Percentiles rank a stretch among this genome's conserved stretches.
phyloP scores from a whole-genome alignment of 108 stramenopile species.

The Nitzschia palea region DNA sequence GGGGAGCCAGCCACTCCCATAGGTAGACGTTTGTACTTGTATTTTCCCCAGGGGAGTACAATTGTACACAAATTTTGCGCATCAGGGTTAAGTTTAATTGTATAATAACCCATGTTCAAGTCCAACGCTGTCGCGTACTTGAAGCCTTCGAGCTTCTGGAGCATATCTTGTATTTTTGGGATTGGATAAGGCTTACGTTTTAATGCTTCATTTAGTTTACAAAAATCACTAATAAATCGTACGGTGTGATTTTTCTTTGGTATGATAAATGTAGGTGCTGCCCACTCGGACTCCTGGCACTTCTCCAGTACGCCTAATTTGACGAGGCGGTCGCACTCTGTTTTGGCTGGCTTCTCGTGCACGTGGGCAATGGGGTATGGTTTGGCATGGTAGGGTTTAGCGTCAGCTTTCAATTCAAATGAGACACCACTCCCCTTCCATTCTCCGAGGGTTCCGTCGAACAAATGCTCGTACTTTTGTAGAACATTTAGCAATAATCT shows the following conservation, averaged over 20 bases:
- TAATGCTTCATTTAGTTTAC: not conserved
- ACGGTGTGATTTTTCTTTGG: constrained; percentile 33
- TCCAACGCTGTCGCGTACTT: not conserved
- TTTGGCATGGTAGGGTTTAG: constrained; percentile 31
- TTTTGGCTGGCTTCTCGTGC: not conserved
- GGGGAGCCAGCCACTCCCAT: constrained; percentile 40
- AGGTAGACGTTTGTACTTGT: not conserved
- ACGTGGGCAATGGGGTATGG: constrained; percentile 26
- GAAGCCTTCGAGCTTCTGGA: not conserved
- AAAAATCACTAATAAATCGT: constrained; percentile 19
- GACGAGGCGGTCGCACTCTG: not conserved
- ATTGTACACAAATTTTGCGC: too few relatives aligned
- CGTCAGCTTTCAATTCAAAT: constrained; percentile 33
- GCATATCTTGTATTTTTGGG: constrained; percentile 4
- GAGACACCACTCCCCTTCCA: too few relatives aligned
- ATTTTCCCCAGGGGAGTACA: too few relatives aligned
- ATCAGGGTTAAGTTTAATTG: too few relatives aligned
- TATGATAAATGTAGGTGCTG: constrained; percentile 28
- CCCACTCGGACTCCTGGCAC: not conserved
- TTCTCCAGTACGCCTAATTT: not conserved
- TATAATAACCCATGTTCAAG: not conserved
- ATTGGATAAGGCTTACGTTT: not conserved
- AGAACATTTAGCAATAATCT: constrained; percentile 33
- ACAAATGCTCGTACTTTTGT: too few relatives aligned
- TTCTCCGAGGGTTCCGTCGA: constrained; percentile 22